A percentile compares a stretch with the other conserved stretches of the same genome.
phyloP scores from a whole-genome alignment of 2,329 filamentous ascomycete species.

The Cryphonectria japonica region DNA sequence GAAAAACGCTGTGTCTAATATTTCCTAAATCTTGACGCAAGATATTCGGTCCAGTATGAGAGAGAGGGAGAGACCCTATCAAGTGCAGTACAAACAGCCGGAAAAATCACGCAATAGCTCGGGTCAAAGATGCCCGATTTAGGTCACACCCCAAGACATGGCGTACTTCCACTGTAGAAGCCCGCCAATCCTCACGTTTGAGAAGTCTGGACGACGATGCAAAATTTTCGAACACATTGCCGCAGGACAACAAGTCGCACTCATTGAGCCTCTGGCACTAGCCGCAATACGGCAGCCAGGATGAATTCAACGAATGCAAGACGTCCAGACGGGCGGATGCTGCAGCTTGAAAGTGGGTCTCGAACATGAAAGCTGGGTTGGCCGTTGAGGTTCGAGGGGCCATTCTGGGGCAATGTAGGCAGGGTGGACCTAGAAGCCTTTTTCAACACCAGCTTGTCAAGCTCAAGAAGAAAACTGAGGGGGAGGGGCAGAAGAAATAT shows the following conservation, averaged over 20 bases:
- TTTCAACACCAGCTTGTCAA: background rate
- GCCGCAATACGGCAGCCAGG: background rate
- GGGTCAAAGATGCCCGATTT: conserved; percentile 18
- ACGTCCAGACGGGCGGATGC: background rate
- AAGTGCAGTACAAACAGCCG: background rate
- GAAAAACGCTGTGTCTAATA: background rate
- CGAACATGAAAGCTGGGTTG: conserved; percentile 7
- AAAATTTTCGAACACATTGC: background rate
- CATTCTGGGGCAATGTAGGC: background rate
- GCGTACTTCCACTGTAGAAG: background rate
- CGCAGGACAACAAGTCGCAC: background rate
- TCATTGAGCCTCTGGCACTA: conserved; percentile 1
- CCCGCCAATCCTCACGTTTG: conserved; percentile 15
- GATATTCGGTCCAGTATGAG: background rate
- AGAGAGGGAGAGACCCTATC: background rate
- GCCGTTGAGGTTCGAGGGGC: background rate
- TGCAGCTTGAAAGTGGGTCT: conserved; percentile 1
- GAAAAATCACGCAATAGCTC: background rate
- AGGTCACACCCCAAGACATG: conserved; percentile 8
- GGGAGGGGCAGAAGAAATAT: conserved; percentile 23
- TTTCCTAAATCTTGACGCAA: background rate
- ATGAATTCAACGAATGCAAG: conserved; percentile 13
- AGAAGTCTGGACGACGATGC: background rate
- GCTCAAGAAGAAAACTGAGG: conserved; percentile 6
- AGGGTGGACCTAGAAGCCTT: background rate